Conservation (phyloP, 768 basidiomycete species). For the Kwoniella bestiolae region DNA sequence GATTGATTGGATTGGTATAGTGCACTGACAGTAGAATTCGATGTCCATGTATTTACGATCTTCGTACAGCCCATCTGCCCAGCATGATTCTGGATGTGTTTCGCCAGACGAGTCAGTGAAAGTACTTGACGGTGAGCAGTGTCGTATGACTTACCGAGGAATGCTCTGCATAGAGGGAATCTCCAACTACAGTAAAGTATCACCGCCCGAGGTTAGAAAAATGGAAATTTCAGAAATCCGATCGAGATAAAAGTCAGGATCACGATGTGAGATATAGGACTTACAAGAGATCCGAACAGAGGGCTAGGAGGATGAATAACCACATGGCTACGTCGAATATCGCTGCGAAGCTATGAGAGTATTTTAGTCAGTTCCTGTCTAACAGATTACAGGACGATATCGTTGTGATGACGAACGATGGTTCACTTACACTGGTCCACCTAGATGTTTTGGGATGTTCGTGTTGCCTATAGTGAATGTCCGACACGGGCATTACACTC, state of each 20-base stretch:
- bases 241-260: background rate
- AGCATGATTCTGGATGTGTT: slow-evolving; percentile 27
- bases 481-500: background rate
- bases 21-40: slow-evolving; percentile 46
- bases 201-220: too few relatives aligned
- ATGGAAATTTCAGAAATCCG: too few relatives aligned
- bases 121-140: too few relatives aligned
- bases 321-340: slow-evolving; percentile 40
- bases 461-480: slow-evolving; percentile 26
- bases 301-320: slow-evolving; percentile 35
- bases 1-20: too few relatives aligned
- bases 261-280: slow-evolving; percentile 12
- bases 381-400: background rate
- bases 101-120: too few relatives aligned
- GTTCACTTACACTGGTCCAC: slow-evolving; percentile 41
- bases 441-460: slow-evolving; percentile 53
- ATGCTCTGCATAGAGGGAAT: slow-evolving; percentile 10
- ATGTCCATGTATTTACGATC: slow-evolving; percentile 23
- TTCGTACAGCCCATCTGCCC: slow-evolving; percentile 31
- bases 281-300: slow-evolving; percentile 44
- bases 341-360: slow-evolving; percentile 35
- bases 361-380: too few relatives aligned
- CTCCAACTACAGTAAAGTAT: slow-evolving; percentile 9
- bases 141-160: slow-evolving; percentile 17
- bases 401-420: background rate